Evolutionary conservation across 352 stramenopile genomes (phyloP).

Genomic region (Globisporangium cederbergense): DNA sequence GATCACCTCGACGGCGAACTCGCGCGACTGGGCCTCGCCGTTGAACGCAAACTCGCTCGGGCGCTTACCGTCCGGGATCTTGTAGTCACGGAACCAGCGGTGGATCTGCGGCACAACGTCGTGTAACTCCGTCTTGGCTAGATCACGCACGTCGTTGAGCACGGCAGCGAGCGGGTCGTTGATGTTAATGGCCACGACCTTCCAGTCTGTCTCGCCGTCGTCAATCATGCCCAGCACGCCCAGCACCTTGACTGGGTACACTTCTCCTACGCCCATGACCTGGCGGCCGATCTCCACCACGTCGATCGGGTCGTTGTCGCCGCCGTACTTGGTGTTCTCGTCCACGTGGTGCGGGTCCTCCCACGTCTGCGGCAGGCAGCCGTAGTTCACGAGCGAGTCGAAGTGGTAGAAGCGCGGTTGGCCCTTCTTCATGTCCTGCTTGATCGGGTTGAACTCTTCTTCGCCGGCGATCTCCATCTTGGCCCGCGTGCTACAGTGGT

Average conservation of each 20-base stretch:
- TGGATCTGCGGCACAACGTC: constrained; percentile 69
- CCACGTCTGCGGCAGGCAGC: constrained; percentile 99
- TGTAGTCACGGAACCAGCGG: constrained; percentile 99
- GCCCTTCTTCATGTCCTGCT: constrained; percentile 98
- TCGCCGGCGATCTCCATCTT: constrained; percentile 95
- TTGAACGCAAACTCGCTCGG: constrained; percentile 98
- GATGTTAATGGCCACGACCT: constrained; percentile 96
- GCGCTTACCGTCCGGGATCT: constrained; percentile 99
- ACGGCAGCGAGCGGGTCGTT: constrained; percentile 94
- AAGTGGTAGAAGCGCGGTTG: constrained; percentile 90
- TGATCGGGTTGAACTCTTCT: constrained; percentile 92
- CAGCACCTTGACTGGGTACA: constrained; percentile 97
- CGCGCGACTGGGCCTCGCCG: constrained; percentile 84
- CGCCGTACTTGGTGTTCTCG: constrained; percentile 83
- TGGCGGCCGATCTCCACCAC: constrained; percentile 97
- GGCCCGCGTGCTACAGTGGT: constrained; percentile 37
- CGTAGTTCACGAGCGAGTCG: constrained; percentile 95
- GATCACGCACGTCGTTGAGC: constrained; percentile 93
- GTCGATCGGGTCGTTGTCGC: constrained; percentile 99
- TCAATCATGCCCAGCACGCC: constrained; percentile 99
- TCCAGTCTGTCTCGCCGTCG: constrained; percentile 99
- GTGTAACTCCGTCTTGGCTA: constrained; percentile 66
- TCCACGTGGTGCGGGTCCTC: constrained; percentile 97
- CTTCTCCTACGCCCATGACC: constrained; percentile 85
- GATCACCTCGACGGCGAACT: constrained; percentile 91